phyloP scores from a whole-genome alignment of 306 rosid genomes.

The Ormosia semicastrata region DNA sequence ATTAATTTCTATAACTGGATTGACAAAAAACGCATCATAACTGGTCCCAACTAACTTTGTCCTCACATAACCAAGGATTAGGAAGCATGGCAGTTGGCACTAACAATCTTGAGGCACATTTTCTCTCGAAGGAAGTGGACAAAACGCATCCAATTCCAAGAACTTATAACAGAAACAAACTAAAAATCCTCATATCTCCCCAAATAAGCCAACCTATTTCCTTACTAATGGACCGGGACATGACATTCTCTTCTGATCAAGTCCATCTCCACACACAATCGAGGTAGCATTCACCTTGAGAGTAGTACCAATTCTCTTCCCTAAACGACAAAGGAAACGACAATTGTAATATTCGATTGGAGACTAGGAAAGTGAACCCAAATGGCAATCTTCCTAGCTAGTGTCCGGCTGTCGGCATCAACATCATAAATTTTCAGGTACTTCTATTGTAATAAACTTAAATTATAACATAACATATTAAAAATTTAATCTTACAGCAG shows the following conservation, averaged over 20 bases:
- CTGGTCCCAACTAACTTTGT: not conserved
- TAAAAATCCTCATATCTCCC: not conserved
- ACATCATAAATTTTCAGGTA: not conserved
- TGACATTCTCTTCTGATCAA: not conserved
- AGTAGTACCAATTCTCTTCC: not conserved
- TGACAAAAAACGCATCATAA: not conserved
- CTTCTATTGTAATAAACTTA: no score
- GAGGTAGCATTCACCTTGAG: not conserved
- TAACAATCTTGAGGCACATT: not conserved
- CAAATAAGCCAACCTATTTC: not conserved
- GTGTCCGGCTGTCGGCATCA: not conserved
- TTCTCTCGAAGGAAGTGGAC: no score
- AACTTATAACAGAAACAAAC: not conserved
- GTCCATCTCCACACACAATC: not conserved
- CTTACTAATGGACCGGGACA: not conserved
- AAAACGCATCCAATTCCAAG: not conserved
- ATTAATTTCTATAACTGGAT: not conserved
- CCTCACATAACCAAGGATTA: not conserved
- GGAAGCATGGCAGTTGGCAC: not conserved
- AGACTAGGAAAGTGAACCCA: not conserved
- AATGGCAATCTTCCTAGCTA: not conserved
- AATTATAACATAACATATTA: no score
- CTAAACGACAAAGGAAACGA: not conserved
- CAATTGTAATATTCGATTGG: not conserved
- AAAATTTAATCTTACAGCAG: no score